phyloP scores from a whole-genome alignment of 768 basidiomycete species.

The Amanita brunnescens region DNA sequence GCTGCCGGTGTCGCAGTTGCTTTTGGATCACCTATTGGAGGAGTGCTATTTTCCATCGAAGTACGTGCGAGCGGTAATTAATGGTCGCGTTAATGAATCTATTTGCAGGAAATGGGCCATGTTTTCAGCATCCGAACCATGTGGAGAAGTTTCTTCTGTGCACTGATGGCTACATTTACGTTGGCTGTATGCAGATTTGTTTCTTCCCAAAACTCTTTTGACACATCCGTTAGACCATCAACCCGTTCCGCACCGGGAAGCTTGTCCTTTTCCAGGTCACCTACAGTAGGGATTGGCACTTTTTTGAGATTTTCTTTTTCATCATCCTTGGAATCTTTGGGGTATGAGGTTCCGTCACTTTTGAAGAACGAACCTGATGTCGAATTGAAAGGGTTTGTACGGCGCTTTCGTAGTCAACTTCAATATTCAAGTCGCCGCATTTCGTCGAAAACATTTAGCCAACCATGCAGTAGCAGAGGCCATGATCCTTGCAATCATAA shows the following conservation, averaged over 20 bases:
- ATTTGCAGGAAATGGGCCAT: slow-evolving; percentile 89
- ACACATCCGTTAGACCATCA: slow-evolving; percentile 66
- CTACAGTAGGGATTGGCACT: slow-evolving; percentile 97
- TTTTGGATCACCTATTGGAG: slow-evolving; percentile 96
- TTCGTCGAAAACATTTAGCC: slow-evolving; percentile 83
- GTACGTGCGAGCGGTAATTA: slow-evolving; percentile 26
- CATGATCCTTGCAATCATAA: slow-evolving; percentile 75
- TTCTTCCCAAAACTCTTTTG: slow-evolving; percentile 3
- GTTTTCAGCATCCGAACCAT: slow-evolving; percentile 96
- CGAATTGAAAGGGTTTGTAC: slow-evolving; percentile 71
- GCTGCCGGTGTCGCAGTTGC: slow-evolving; percentile 98
- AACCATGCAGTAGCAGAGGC: slow-evolving; percentile 86
- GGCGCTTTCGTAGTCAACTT: slow-evolving; percentile 97
- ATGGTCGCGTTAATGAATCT: not conserved
- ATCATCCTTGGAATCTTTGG: slow-evolving; percentile 94
- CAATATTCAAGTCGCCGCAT: slow-evolving; percentile 90
- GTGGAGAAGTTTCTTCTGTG: slow-evolving; percentile 98
- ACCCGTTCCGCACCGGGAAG: slow-evolving; percentile 96
- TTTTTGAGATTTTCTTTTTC: slow-evolving; percentile 97
- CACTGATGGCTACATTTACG: slow-evolving; percentile 92
- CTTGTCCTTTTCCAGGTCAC: slow-evolving; percentile 97
- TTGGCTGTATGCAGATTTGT: slow-evolving; percentile 51
- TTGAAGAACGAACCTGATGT: not conserved
- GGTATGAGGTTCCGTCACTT: slow-evolving; percentile 34
- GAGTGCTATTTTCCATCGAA: slow-evolving; percentile 96